Base-by-base conservation (phyloP, 106 monocot genomes). In the Phalaenopsis aphrodite region DNA sequence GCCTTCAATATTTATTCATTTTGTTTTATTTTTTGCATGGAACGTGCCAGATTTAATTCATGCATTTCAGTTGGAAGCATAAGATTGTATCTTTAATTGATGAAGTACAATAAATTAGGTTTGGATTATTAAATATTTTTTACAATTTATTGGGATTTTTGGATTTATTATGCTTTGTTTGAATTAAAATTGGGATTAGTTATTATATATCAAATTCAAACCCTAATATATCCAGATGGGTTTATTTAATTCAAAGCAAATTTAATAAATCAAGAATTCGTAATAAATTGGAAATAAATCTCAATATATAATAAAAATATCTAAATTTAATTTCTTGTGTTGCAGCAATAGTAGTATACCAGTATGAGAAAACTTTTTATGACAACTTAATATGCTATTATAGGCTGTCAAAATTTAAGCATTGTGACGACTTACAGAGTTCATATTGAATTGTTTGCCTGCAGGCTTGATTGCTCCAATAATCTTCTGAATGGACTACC, bases 401-500 rank as follows among this genome's bases (percentile, higher is more conserved):
- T 42, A 43, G 5, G 16, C n/a, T 74, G 41, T 45, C 38, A 37
- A 5, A 74, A 42, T 42, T 45, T 45, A n/a, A 74, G 45, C 42
- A 42, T 74, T 8, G 39, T 2, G 43, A 15, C 43, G 45, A 17
- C 74, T n/a, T 42, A 5, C n/a, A 45, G 45, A 42, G 1, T 45
- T 74, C 18, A 43, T 45, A 42, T 74, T 23, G 19, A 74, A 30
- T 11, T 4, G 30, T 76, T 76, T 76, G 49, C 24, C 84, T 90
- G 14, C 91, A 99, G 98, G 85, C 79, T 99, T 74, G 94, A 99
- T 80, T 99, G 88, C 81, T 99, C 98, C 69, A 99, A 83, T 67
- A 99, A 99, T 78, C 75, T 82, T 71, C 86, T 99, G 38, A 86
- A 86, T 66, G 98, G 88, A 77, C 85, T 99, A 2, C 98, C 98